phyloP scores from a whole-genome alignment of 305 asterid species.

The Solanum hybrid region DNA sequence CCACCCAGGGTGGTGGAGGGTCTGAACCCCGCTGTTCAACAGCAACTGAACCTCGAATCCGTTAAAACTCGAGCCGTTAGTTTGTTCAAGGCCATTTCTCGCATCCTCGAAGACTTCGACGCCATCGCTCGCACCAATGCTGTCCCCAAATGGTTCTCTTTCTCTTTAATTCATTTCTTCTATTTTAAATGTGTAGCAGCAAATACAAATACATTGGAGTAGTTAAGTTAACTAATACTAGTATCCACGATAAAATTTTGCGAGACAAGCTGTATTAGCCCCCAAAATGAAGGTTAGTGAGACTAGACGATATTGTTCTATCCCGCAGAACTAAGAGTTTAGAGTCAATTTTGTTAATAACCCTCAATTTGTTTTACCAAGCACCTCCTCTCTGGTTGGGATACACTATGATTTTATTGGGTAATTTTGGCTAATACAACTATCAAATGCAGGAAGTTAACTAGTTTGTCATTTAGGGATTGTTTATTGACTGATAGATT shows the following conservation, averaged over 20 bases:
- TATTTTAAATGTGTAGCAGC: neutral
- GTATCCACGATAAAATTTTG: neutral
- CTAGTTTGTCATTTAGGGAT: neutral
- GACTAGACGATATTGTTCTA: neutral
- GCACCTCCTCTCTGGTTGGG: neutral
- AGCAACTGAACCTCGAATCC: conserved; percentile 88
- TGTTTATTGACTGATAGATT: neutral
- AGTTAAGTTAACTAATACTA: neutral
- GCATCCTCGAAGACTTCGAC: conserved; percentile 83
- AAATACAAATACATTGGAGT: neutral
- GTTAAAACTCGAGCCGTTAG: conserved; percentile 93
- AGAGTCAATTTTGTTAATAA: neutral
- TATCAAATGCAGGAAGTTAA: neutral
- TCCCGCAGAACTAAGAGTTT: neutral
- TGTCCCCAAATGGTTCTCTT: conserved; percentile 63
- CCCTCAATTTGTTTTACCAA: neutral
- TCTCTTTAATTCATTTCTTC: neutral
- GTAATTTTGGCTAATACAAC: neutral
- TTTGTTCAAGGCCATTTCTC: conserved; percentile 82
- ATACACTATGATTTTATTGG: neutral
- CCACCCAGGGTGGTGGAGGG: conserved; percentile 61
- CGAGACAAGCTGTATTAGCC: neutral
- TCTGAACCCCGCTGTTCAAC: conserved; percentile 77
- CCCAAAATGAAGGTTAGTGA: neutral
- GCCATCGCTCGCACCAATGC: conserved; percentile 63